These are phyloP conservation scores for Globisporangium paddicum DNA, from an alignment of 352 stramenopile genomes.

Conservation along the genomic window DNA sequence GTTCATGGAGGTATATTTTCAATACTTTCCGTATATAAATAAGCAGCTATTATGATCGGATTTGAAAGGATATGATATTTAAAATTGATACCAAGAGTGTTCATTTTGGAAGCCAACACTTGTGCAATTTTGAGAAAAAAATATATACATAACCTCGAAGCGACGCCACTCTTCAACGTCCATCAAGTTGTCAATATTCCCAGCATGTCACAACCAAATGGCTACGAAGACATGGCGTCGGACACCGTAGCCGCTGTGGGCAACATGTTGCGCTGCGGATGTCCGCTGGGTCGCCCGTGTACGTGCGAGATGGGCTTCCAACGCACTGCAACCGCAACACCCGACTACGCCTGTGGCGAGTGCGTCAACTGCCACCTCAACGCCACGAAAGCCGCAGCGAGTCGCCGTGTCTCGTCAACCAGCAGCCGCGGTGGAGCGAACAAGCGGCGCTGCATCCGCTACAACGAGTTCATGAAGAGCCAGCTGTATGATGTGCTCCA, in stretches of 20 bases:
- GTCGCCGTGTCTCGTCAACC: not conserved
- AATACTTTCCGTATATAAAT: too few relatives aligned
- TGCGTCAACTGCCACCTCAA: slow-evolving; percentile 69
- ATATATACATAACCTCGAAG: too few relatives aligned
- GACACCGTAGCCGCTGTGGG: slow-evolving; percentile 7
- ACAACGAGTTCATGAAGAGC: slow-evolving; percentile 33
- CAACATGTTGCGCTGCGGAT: slow-evolving; percentile 63
- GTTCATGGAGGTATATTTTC: too few relatives aligned
- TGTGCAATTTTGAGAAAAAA: too few relatives aligned
- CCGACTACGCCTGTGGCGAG: slow-evolving; percentile 28
- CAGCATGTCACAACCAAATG: not conserved
- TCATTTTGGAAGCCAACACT: too few relatives aligned
- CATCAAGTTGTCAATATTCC: not conserved
- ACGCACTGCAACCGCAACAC: not conserved
- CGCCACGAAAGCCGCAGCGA: slow-evolving; percentile 16
- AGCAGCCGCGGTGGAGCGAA: not conserved
- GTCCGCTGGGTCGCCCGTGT: slow-evolving; percentile 49
- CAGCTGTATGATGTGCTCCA: slow-evolving; percentile 34
- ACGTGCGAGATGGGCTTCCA: slow-evolving; percentile 45
- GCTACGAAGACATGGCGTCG: slow-evolving; percentile 5
- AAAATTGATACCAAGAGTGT: too few relatives aligned
- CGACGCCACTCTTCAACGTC: not conserved
- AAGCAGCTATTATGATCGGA: too few relatives aligned
- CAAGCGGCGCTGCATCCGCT: slow-evolving; percentile 40
- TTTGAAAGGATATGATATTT: too few relatives aligned